A percentile compares a stretch with the other conserved stretches of the same genome.
Conservation (phyloP, 192 early-diverging fungal genomes). For the Linnemannia exigua region DNA sequence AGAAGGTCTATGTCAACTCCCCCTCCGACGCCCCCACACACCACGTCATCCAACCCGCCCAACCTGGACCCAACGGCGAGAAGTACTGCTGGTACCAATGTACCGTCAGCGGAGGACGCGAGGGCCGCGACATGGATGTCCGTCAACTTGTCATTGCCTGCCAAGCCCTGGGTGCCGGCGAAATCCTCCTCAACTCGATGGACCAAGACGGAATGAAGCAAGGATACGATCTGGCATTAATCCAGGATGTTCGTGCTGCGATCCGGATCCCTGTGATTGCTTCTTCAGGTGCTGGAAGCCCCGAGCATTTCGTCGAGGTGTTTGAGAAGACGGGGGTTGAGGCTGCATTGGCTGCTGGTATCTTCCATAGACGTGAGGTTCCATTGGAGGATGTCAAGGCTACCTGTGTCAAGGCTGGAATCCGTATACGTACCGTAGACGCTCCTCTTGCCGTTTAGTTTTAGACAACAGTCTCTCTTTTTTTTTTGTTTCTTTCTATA, state of each 20-base stretch:
- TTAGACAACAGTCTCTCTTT: not conserved
- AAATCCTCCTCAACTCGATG: slow-evolving; percentile 99
- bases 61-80: slow-evolving; percentile 93
- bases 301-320: slow-evolving; percentile 90
- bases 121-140: slow-evolving; percentile 96
- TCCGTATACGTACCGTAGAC: slow-evolving; percentile 68
- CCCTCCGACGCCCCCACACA: slow-evolving; percentile 83
- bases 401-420: slow-evolving; percentile 66
- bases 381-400: slow-evolving; percentile 90
- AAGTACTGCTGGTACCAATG: slow-evolving; percentile 99
- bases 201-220: slow-evolving; percentile 98
- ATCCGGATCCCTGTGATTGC: slow-evolving; percentile 98
- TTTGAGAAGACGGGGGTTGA: slow-evolving; percentile 91
- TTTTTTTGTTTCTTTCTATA: not conserved
- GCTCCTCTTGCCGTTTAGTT: slow-evolving; percentile 35
- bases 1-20: slow-evolving; percentile 89
- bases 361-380: slow-evolving; percentile 97
- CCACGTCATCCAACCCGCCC: slow-evolving; percentile 76
- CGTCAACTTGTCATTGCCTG: slow-evolving; percentile 90
- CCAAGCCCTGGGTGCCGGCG: slow-evolving; percentile 94
- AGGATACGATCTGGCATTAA: slow-evolving; percentile 93
- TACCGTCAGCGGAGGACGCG: slow-evolving; percentile 97
- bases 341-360: slow-evolving; percentile 97
- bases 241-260: slow-evolving; percentile 81
- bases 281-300: slow-evolving; percentile 91